Conservation (phyloP, 2,329 filamentous ascomycete species). For the Beauveria varroae region DNA sequence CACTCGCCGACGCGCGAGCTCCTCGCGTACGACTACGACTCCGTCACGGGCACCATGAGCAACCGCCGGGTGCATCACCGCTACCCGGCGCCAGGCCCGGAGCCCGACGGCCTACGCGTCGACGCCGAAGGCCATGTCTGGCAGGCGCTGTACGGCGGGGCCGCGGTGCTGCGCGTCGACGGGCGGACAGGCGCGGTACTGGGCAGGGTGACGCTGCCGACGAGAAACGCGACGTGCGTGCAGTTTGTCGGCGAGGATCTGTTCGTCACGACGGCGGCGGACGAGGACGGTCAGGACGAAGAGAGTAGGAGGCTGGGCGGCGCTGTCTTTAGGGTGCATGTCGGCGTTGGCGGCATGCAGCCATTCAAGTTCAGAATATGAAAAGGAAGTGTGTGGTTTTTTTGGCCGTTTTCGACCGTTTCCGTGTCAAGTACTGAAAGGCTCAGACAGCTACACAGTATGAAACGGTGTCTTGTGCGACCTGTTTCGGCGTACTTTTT, state of each 20-base stretch:
- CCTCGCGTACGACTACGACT: conserved; percentile 66
- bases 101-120: conserved; percentile 78
- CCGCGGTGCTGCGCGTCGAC: conserved; percentile 66
- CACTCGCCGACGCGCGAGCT: conserved; percentile 67
- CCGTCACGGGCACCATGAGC: conserved; percentile 53
- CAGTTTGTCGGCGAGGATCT: conserved; percentile 69
- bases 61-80: conserved; percentile 68
- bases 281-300: conserved; percentile 52
- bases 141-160: conserved; percentile 77
- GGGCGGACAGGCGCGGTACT: conserved; percentile 57
- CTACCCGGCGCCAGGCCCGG: conserved; percentile 45
- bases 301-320: conserved; percentile 51
- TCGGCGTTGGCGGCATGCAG: conserved; percentile 59
- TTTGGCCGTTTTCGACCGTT: too few species aligned
- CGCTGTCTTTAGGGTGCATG: conserved; percentile 67
- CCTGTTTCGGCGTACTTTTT: too few species aligned
- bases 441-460: too few species aligned
- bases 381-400: neutral
- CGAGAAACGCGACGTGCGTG: conserved; percentile 71
- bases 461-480: too few species aligned
- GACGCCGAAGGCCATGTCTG: conserved; percentile 83
- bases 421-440: too few species aligned
- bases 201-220: conserved; percentile 69
- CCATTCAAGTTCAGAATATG: conserved; percentile 56
- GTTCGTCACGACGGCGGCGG: conserved; percentile 69